These are phyloP conservation scores for Trichoderma arundinaceum DNA, from an alignment of 2,329 filamentous ascomycete genomes.

Conservation along the genomic window DNA sequence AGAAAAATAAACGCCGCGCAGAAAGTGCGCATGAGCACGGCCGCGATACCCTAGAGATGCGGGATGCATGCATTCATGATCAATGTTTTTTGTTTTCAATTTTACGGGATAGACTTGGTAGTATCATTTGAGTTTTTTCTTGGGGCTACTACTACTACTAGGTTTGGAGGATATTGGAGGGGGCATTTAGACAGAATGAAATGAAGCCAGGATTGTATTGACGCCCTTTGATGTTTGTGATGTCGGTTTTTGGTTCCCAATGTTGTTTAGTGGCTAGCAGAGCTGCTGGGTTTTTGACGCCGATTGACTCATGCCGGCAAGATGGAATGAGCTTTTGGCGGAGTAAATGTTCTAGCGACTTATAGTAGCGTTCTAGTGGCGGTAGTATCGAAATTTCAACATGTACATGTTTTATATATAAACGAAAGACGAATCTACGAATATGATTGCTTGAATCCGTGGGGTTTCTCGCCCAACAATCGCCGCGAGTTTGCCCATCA, in stretches of 20 bases:
- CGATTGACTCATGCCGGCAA: conserved; percentile 14
- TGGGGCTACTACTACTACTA: conserved; percentile 27
- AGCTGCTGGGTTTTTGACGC: neutral
- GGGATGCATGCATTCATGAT: conserved; percentile 38
- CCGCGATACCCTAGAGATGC: conserved; percentile 43
- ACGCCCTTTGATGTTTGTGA: neutral
- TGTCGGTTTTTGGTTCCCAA: neutral
- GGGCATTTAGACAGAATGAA: conserved; percentile 20
- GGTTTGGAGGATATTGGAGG: conserved; percentile 8
- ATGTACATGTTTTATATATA: too few species aligned
- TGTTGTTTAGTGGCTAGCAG: neutral
- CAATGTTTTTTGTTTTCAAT: conserved; percentile 32
- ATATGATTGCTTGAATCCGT: too few species aligned
- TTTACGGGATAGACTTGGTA: conserved; percentile 45
- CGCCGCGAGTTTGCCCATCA: too few species aligned
- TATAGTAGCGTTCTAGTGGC: too few species aligned
- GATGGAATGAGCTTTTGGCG: neutral
- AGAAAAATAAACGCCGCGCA: conserved; percentile 7
- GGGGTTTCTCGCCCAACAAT: too few species aligned
- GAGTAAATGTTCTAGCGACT: neutral
- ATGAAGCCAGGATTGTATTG: conserved; percentile 32
- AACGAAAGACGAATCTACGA: too few species aligned
- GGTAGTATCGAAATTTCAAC: too few species aligned
- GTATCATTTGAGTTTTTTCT: conserved; percentile 36
- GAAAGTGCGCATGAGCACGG: conserved; percentile 40